A percentile compares a stretch with the other conserved stretches of the same genome.
Evolutionary conservation across 2,329 filamentous ascomycete species (phyloP).

Genomic region (Botrytis tulipae): DNA sequence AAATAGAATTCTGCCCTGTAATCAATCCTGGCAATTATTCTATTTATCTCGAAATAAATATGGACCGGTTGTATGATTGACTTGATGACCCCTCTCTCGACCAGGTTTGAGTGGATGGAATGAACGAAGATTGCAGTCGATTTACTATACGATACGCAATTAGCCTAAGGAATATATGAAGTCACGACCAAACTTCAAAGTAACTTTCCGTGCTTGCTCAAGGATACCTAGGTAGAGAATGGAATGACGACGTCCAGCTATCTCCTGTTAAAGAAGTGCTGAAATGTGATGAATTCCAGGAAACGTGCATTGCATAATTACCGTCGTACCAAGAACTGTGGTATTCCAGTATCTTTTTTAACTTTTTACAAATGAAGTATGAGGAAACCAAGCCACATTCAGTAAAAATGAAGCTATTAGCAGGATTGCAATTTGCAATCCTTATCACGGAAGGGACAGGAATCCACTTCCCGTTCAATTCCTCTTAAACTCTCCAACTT

Average conservation of each 20-base stretch:
- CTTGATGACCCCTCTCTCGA: not conserved
- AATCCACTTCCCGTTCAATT: conserved; percentile 13
- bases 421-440: not conserved
- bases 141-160: not conserved
- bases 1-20: not conserved
- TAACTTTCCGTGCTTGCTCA: not conserved
- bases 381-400: not conserved
- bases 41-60: conserved; percentile 1
- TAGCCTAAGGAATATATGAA: not conserved
- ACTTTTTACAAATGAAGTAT: not conserved
- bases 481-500: not conserved
- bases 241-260: conserved; percentile 4
- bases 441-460: conserved; percentile 6
- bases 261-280: not conserved
- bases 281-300: not conserved
- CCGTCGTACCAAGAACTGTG: not conserved
- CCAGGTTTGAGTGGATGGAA: not conserved
- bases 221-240: not conserved
- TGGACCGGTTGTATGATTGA: conserved; percentile 1
- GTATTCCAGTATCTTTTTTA: not conserved
- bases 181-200: conserved; percentile 2
- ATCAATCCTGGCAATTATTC: not conserved
- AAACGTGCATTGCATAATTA: conserved; percentile 3
- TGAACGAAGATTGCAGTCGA: not conserved
- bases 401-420: conserved; percentile 8